Evolutionary conservation across 2,329 filamentous ascomycete species (phyloP).

Genomic region (Fusarium hainanense): DNA sequence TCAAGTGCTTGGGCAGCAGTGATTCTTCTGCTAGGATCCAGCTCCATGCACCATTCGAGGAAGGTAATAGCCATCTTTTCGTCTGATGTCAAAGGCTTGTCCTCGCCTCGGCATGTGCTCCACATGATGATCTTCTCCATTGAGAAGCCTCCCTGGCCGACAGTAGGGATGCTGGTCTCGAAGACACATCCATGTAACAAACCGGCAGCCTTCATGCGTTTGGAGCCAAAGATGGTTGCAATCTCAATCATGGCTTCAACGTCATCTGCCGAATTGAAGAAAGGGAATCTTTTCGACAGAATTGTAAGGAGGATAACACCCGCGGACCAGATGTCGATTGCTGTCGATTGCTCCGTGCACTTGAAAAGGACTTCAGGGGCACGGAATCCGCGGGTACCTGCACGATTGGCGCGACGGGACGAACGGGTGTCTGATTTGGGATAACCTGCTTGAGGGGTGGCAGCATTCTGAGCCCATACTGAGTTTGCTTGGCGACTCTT

Average conservation of each 20-base stretch:
- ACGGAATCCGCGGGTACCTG: slow-evolving; percentile 93
- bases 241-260: slow-evolving; percentile 98
- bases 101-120: slow-evolving; percentile 82
- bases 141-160: slow-evolving; percentile 84
- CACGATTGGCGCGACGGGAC: slow-evolving; percentile 90
- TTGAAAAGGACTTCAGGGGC: slow-evolving; percentile 97
- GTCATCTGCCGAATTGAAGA: slow-evolving; percentile 99
- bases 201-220: slow-evolving; percentile 84
- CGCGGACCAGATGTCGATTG: slow-evolving; percentile 96
- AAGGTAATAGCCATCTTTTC: slow-evolving; percentile 81
- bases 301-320: slow-evolving; percentile 98
- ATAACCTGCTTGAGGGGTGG: slow-evolving; percentile 72
- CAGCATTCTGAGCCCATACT: slow-evolving; percentile 63
- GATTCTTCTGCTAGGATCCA: slow-evolving; percentile 79
- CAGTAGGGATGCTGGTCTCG: slow-evolving; percentile 91
- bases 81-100: slow-evolving; percentile 68
- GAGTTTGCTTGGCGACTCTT: slow-evolving; percentile 69
- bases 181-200: slow-evolving; percentile 90
- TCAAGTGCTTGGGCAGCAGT: slow-evolving; percentile 78
- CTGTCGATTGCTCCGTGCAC: slow-evolving; percentile 92
- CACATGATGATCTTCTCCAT: slow-evolving; percentile 95
- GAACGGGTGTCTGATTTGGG: slow-evolving; percentile 90
- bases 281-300: slow-evolving; percentile 90
- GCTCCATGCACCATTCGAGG: slow-evolving; percentile 76
- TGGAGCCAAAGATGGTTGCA: slow-evolving; percentile 89